phyloP scores from a whole-genome alignment of 2,329 filamentous ascomycete genomes.

The Microdochium trichocladiopsis region DNA sequence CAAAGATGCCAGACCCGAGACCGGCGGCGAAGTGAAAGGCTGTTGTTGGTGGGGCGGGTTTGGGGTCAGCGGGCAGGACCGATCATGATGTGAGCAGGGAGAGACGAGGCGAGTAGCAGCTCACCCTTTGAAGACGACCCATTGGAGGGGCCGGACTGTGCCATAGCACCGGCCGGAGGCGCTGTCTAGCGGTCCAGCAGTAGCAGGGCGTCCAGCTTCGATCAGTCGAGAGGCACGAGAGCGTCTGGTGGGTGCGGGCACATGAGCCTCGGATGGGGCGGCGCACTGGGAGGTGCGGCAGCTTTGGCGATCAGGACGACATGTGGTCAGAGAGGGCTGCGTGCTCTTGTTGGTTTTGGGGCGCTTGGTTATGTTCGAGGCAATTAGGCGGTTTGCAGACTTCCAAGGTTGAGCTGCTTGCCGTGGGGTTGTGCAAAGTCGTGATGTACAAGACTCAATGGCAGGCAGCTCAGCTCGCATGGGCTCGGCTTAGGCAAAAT shows the following conservation, averaged over 20 bases:
- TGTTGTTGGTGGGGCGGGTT: not conserved
- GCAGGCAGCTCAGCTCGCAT: not conserved
- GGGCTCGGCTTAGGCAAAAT: not conserved
- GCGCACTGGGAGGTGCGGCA: not conserved
- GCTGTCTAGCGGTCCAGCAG: not conserved
- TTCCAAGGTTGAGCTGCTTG: not conserved
- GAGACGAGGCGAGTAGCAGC: not conserved
- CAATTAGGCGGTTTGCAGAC: not conserved
- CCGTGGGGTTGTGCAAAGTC: not conserved
- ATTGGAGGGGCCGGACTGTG: conserved; percentile 3
- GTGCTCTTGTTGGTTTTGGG: no score
- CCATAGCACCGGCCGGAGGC: conserved; percentile 3
- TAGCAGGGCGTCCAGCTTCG: not conserved
- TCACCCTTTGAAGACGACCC: conserved; percentile 6
- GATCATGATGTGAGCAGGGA: not conserved
- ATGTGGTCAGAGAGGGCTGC: no score
- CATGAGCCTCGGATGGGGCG: not conserved
- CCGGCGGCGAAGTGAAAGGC: conserved; percentile 81
- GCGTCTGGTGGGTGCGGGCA: not conserved
- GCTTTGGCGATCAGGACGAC: not conserved
- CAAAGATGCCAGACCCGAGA: conserved; percentile 77
- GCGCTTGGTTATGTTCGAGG: not conserved
- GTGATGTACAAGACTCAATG: not conserved
- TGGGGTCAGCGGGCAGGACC: not conserved
- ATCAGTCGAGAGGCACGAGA: not conserved